A percentile compares a stretch with the other conserved stretches of the same genome.
Evolutionary conservation across 139 green algal genomes (phyloP).

Genomic region (Tetraselmis chui): DNA sequence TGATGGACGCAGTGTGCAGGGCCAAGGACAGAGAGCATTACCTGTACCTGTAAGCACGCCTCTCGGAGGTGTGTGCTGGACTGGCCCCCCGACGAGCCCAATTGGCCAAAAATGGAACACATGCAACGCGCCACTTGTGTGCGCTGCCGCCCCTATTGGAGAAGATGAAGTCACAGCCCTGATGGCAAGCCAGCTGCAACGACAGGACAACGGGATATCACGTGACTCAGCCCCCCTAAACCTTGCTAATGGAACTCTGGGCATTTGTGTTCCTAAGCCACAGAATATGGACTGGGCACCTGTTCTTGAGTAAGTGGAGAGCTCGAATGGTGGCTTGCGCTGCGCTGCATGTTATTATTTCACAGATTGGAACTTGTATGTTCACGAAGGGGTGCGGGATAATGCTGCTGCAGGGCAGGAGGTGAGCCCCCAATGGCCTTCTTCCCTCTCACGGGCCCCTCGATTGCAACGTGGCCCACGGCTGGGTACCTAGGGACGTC

Average conservation of each 20-base stretch:
- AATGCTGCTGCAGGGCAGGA: background rate
- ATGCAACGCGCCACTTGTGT: background rate
- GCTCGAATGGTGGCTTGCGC: too few species aligned
- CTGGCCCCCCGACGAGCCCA: background rate
- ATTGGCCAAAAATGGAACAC: background rate
- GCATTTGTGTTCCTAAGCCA: background rate
- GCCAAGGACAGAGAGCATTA: too few species aligned
- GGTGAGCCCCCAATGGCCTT: background rate
- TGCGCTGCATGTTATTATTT: constrained; percentile 31
- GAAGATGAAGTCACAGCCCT: background rate
- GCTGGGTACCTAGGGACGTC: background rate
- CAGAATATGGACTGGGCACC: background rate
- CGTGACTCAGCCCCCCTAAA: background rate
- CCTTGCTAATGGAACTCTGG: background rate
- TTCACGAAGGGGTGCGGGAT: too few species aligned
- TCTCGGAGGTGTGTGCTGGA: background rate
- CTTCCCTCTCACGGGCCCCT: background rate
- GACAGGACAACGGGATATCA: too few species aligned
- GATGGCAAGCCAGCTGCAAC: background rate
- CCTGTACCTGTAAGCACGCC: too few species aligned
- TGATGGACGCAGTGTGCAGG: too few species aligned
- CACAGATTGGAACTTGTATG: too few species aligned
- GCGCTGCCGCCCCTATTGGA: background rate
- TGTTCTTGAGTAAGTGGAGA: background rate
- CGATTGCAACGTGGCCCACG: background rate